Conservation (phyloP, 208 protist genomes). For the Borovskyia barvae region DNA sequence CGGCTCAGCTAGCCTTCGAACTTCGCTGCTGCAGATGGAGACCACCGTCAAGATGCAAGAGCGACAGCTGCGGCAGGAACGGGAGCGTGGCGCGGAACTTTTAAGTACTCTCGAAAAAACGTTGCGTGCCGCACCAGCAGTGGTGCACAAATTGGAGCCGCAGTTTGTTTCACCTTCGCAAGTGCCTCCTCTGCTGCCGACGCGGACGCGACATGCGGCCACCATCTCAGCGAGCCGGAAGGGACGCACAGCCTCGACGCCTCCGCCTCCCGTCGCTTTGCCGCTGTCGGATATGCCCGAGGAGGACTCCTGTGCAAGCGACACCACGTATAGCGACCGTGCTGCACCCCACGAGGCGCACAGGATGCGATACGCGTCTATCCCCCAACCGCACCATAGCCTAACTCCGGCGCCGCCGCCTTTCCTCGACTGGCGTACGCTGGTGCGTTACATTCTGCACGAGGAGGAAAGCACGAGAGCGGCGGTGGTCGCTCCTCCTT, state of each 20-base stretch:
- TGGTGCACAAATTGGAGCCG: not conserved
- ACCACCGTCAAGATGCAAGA: conserved; percentile 46
- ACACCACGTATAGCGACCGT: conserved; percentile 1
- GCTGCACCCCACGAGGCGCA: not conserved
- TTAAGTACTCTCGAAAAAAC: conserved; percentile 34
- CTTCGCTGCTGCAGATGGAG: conserved; percentile 40
- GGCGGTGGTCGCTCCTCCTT: not conserved
- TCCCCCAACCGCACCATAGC: not conserved
- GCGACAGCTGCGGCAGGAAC: conserved; percentile 48
- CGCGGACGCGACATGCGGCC: not conserved
- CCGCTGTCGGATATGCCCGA: no score
- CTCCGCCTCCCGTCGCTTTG: not conserved
- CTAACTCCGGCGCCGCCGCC: conserved; percentile 1
- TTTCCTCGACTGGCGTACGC: conserved; percentile 26
- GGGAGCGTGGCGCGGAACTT: conserved; percentile 31
- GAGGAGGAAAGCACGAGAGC: conserved; percentile 6
- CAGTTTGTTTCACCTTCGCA: no score
- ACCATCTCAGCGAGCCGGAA: not conserved
- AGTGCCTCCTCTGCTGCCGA: not conserved
- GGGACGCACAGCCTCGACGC: not conserved
- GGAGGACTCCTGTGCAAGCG: no score
- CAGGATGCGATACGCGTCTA: not conserved
- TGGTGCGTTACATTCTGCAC: conserved; percentile 32
- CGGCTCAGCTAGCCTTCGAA: conserved; percentile 36
- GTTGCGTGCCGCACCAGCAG: conserved; percentile 3